These are phyloP conservation scores for Ophiocordyceps unilateralis DNA, from an alignment of 2,329 filamentous ascomycete genomes.

Conservation along the genomic window DNA sequence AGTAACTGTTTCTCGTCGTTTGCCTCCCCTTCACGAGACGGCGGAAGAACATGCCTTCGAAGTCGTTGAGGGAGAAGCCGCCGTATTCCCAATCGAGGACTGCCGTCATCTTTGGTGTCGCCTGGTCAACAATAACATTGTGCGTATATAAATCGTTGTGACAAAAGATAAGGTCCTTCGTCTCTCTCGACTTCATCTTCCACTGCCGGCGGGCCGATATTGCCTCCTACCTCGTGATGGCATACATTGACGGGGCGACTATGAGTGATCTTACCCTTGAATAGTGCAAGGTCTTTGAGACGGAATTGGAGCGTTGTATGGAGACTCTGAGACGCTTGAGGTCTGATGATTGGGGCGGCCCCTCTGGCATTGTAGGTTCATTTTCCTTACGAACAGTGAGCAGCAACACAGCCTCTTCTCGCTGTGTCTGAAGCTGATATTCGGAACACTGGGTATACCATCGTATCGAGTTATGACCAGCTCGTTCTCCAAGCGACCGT, in stretches of 20 bases:
- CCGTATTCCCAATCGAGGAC: conserved; percentile 21
- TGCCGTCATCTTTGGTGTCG: conserved; percentile 13
- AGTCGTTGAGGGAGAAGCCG: conserved; percentile 14
- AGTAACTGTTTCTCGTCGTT: conserved; percentile 5
- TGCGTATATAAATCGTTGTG: conserved; percentile 3
- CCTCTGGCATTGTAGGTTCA: conserved; percentile 3
- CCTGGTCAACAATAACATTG: conserved; percentile 4
- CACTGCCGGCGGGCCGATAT: conserved; percentile 1
- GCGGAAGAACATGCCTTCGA: conserved; percentile 10
- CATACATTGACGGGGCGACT: conserved; percentile 1
- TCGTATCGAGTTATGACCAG: conserved; percentile 5
- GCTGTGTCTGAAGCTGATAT: not conserved
- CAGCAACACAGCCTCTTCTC: not conserved
- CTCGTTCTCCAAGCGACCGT: conserved; percentile 5
- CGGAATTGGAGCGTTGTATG: conserved; percentile 4
- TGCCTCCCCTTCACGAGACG: conserved; percentile 9
- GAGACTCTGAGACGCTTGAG: conserved; percentile 3
- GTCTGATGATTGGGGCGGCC: conserved; percentile 6
- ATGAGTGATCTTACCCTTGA: conserved; percentile 1
- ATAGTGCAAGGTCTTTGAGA: conserved; percentile 2
- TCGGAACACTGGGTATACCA: conserved; percentile 3
- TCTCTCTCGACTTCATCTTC: conserved; percentile 4
- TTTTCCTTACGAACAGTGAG: not conserved
- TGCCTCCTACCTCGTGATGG: conserved; percentile 2
- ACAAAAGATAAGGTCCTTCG: conserved; percentile 6